Base-by-base conservation (phyloP, 768 basidiomycete genomes). In the Lentinula boryana region DNA sequence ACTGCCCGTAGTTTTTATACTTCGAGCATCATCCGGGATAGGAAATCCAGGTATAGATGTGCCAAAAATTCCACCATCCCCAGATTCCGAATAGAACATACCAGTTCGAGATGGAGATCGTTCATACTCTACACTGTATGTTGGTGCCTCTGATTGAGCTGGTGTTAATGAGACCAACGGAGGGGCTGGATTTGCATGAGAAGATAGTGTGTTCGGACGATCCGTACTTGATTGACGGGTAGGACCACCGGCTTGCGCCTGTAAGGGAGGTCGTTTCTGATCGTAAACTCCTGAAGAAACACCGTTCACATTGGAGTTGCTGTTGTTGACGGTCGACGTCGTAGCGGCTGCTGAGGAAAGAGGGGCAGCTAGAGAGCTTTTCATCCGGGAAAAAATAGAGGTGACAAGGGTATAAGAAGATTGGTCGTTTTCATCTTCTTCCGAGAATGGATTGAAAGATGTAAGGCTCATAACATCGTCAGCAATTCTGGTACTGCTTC, bases 41-140 rank as follows among this genome's bases (percentile, higher is more conserved):
- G 94, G 91, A 66, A 97, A 97, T 0, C 95, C 95, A 40, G 95
- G 95, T 38, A 97, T 95, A 23, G 86, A 81, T 1, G 86, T 88
- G 16, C 86, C 87, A 71, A 88, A 85, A 2, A 79, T 73, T 15
- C 76, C 76, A 38, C 81, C 78, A 57, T 89, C 86, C 56, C 76
- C 72, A 21, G 74, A 73, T 32, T 90, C 89, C 6, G 84, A 74
- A 65, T 77, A 80, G 35, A 79, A 75, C 49, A 76, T 72, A 12
- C 78, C 80, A 60, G 75, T 71, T 13, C 84, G 82, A 62, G 82
- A 80, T 23, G 84, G 78, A 1, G 84, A 79, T 56, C 80, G 77
- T 61, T 89, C 88, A 64, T 81, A 78, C 63, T 91, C 89, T 15
- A 79, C 69, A 60, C 80, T 82, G 62, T 87, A 90, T 0, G 89